Evolutionary conservation across 129 eudicot species (phyloP), one percentile per base, ranked within the genome.

Genomic region (Chrysanthemum makinoi): DNA sequence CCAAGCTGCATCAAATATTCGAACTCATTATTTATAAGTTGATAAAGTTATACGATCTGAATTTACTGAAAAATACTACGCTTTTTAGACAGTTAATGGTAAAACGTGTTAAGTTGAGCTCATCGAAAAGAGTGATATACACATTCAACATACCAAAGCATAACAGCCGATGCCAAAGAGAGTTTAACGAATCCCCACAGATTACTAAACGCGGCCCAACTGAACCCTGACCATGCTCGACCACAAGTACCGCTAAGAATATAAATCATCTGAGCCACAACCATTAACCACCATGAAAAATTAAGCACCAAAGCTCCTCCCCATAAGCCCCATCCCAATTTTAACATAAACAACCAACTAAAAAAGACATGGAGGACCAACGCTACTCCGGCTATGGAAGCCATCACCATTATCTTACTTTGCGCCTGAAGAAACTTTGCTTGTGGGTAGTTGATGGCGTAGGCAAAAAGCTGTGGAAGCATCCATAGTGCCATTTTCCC

Each of bases 341-440:
- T 78, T 35, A 74, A 58, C 74, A 84, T 79, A 11, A 80, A 69
- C 62, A 77, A 19, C 88, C 88, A 84, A 15, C 85, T 76, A 9
- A 73, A 78, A 48, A 65, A 33, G 2, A 75, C 46, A n/a, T 84
- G 85, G 1, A 80, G 13, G 24, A 74, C 77, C 16, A 84, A 30
- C 22, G 73, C 78, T 2, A 39, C 63, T 4, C 74, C 68, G 0
- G 86, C 59, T 2, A 82, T 62, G 68, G 61, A 82, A 43, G 86
- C 79, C 73, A 82, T 62, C 47, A 79, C 86, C 70, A 54, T 53
- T 30, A 80, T 74, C 68, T 76, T 85, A 51, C 85, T 81, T 81
- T 85, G 90, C 19, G 84, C 76, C 49, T 85, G 90, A 19, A 85
- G 26, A 77, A 85, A 85, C 73, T 84, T 79, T 0, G 82, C 86